Conservation (phyloP, 202 grass and related monocot species). For the Setaria italica region DNA sequence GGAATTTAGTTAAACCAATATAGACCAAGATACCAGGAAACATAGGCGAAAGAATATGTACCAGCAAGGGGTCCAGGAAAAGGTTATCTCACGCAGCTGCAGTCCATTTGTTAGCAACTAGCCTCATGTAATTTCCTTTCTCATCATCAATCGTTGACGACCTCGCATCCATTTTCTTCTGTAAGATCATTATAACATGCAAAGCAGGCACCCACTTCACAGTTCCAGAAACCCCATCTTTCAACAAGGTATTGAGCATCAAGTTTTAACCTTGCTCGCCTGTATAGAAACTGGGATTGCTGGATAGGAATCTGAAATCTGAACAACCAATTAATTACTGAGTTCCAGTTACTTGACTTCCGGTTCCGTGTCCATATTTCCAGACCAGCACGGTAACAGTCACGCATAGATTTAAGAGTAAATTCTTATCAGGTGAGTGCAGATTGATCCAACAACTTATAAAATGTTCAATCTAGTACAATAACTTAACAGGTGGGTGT, state of each 20-base stretch:
- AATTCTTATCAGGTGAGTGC: no score
- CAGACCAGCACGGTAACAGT: background rate
- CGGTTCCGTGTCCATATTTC: background rate
- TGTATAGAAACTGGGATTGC: conserved; percentile 4
- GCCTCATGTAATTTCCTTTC: background rate
- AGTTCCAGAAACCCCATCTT: conserved; percentile 11
- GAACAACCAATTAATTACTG: conserved; percentile 13
- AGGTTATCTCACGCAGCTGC: background rate
- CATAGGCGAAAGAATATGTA: background rate
- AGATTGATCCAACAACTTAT: no score
- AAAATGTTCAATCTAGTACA: no score
- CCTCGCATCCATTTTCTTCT: background rate
- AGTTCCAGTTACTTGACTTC: background rate
- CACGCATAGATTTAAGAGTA: background rate
- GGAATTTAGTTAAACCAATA: background rate
- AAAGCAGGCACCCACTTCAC: conserved; percentile 2
- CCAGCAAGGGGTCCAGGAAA: background rate
- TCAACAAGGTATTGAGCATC: background rate
- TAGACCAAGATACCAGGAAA: background rate
- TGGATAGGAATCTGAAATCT: background rate
- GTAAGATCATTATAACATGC: background rate
- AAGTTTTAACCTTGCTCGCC: background rate
- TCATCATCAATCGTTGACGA: background rate
- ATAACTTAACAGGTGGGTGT: no score
- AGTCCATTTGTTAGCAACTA: conserved; percentile 11